Evolutionary conservation across 805 yeast species (phyloP).

Genomic region (Sugiyamaella floridensis): DNA sequence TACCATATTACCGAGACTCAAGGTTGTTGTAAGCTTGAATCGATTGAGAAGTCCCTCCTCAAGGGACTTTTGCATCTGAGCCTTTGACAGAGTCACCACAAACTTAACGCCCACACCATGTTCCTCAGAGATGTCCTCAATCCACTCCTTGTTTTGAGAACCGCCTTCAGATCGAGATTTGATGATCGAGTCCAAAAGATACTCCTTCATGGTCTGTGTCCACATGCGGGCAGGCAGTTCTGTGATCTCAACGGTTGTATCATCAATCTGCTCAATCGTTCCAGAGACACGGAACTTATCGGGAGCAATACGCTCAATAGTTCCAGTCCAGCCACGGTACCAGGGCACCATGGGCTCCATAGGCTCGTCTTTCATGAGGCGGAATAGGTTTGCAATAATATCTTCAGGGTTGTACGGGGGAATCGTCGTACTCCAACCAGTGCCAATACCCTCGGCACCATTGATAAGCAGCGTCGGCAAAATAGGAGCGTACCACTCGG

Average conservation of each 20-base stretch:
- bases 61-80: conserved; percentile 76
- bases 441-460: conserved; percentile 97
- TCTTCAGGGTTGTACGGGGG: conserved; percentile 88
- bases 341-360: conserved; percentile 77
- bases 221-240: conserved; percentile 90
- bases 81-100: conserved; percentile 62
- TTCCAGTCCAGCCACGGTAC: conserved; percentile 94
- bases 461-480: conserved; percentile 91
- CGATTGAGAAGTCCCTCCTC: conserved; percentile 74
- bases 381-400: conserved; percentile 64
- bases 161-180: conserved; percentile 54
- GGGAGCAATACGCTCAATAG: conserved; percentile 48
- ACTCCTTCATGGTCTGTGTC: conserved; percentile 88
- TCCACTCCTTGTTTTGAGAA: conserved; percentile 56
- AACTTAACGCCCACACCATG: conserved; percentile 79
- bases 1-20: conserved; percentile 82
- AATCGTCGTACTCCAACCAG: conserved; percentile 95
- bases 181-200: conserved; percentile 46
- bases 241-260: conserved; percentile 75
- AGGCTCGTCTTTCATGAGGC: conserved; percentile 66
- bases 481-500: conserved; percentile 92
- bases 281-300: conserved; percentile 77
- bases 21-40: conserved; percentile 65
- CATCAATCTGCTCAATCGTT: conserved; percentile 70
- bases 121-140: conserved; percentile 91